Conservation (phyloP, 305 asterid genomes). For the Fraxinus paxiana region DNA sequence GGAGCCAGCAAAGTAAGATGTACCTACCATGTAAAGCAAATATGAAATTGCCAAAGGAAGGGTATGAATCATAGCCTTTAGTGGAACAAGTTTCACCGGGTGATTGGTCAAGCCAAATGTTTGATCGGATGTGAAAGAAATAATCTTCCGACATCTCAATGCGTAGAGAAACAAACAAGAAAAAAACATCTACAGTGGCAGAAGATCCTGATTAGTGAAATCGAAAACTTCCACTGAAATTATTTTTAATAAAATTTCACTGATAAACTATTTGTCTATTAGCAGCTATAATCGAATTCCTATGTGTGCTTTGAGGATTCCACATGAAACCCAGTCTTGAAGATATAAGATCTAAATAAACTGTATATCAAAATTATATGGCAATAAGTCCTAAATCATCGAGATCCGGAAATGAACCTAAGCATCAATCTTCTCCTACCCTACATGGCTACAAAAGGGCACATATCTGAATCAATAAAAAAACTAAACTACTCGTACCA, state of each 20-base stretch:
- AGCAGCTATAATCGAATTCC: neutral
- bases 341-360: too few relatives aligned
- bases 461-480: neutral
- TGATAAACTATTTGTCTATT: neutral
- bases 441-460: neutral
- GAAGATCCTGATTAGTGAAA: neutral
- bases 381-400: neutral
- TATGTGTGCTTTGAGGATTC: neutral
- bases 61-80: slow-evolving; percentile 12
- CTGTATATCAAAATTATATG: neutral
- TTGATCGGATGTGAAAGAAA: slow-evolving; percentile 20
- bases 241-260: neutral
- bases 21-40: slow-evolving; percentile 30
- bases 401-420: neutral
- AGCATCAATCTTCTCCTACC: neutral
- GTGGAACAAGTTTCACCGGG: slow-evolving; percentile 8
- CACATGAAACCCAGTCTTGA: neutral
- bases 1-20: neutral
- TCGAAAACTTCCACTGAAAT: neutral
- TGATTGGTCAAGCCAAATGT: neutral
- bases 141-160: slow-evolving; percentile 20
- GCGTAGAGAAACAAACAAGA: slow-evolving; percentile 21
- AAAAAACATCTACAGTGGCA: slow-evolving; percentile 13
- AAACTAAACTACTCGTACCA: neutral
- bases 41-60: slow-evolving; percentile 26